phyloP scores from a whole-genome alignment of 2,329 filamentous ascomycete genomes.

The Xylogone sp. region DNA sequence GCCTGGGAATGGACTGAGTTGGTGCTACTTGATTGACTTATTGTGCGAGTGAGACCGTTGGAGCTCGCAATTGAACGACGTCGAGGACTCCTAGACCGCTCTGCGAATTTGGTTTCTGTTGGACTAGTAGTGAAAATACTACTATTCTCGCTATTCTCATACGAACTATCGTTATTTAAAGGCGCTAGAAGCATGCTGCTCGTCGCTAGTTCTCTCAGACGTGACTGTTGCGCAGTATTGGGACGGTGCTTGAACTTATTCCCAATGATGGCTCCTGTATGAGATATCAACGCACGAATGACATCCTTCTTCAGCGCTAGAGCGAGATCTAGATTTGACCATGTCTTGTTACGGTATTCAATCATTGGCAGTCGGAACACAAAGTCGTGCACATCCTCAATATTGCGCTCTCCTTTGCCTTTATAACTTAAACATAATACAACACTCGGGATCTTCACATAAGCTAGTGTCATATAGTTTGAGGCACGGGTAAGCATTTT shows the following conservation, averaged over 20 bases:
- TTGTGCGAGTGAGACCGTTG: conserved; percentile 17
- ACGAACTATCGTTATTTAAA: conserved; percentile 21
- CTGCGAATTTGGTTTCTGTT: conserved; percentile 16
- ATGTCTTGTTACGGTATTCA: conserved; percentile 98
- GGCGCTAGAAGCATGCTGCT: conserved; percentile 38
- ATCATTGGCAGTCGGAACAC: conserved; percentile 93
- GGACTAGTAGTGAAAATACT: conserved; percentile 21
- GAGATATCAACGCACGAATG: conserved; percentile 88
- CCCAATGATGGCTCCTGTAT: conserved; percentile 92
- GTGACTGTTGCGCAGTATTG: conserved; percentile 71
- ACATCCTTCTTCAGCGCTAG: conserved; percentile 92
- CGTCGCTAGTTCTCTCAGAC: conserved; percentile 79
- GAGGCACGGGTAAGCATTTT: conserved; percentile 96
- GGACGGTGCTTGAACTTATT: conserved; percentile 96
- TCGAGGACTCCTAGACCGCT: conserved; percentile 24
- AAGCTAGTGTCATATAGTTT: conserved; percentile 95
- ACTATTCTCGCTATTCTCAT: conserved; percentile 27
- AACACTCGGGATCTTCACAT: conserved; percentile 92
- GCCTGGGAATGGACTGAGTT: conserved; percentile 15
- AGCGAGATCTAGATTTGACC: conserved; percentile 94
- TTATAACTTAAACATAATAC: conserved; percentile 96
- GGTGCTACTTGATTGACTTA: conserved; percentile 24
- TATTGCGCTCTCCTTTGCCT: conserved; percentile 89
- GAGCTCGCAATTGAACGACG: conserved; percentile 24
- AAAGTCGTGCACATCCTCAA: conserved; percentile 96